These are phyloP conservation scores for Cyclotella distinguenda DNA, from an alignment of 108 stramenopile species.

Conservation along the genomic window DNA sequence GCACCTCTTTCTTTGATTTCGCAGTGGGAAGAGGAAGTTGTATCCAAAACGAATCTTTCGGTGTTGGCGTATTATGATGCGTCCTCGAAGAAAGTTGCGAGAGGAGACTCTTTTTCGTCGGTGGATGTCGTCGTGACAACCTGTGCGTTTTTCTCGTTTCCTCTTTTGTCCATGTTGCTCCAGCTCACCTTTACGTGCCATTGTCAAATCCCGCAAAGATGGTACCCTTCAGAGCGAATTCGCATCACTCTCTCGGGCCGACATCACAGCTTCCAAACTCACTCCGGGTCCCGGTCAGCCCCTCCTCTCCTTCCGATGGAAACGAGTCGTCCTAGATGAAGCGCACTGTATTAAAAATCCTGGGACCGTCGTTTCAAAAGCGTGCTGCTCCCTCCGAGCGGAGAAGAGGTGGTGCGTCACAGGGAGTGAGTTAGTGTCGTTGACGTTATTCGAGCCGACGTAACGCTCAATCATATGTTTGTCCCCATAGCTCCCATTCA, in stretches of 20 bases:
- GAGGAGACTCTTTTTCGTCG: slow-evolving; percentile 34
- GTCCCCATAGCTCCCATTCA: slow-evolving; percentile 63
- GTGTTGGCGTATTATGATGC: slow-evolving; percentile 63
- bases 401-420: slow-evolving; percentile 77
- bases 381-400: slow-evolving; percentile 66
- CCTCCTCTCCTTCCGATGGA: slow-evolving; percentile 56
- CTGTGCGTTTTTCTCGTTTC: slow-evolving; percentile 17
- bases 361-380: slow-evolving; percentile 61
- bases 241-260: slow-evolving; percentile 12
- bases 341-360: slow-evolving; percentile 81
- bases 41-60: slow-evolving; percentile 69
- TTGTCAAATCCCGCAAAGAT: slow-evolving; percentile 3
- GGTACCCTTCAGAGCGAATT: slow-evolving; percentile 51
- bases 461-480: background rate
- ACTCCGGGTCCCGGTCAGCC: slow-evolving; percentile 25
- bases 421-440: slow-evolving; percentile 45
- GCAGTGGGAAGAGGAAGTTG: slow-evolving; percentile 87
- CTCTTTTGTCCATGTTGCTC: background rate
- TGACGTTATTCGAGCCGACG: background rate
- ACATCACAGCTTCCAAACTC: slow-evolving; percentile 1
- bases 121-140: slow-evolving; percentile 85
- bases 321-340: slow-evolving; percentile 80
- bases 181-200: background rate
- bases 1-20: slow-evolving; percentile 72
- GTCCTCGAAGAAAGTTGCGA: slow-evolving; percentile 14